These are phyloP conservation scores for Hanseniaspora taiwanica DNA, from an alignment of 805 yeast species.

Conservation along the genomic window DNA sequence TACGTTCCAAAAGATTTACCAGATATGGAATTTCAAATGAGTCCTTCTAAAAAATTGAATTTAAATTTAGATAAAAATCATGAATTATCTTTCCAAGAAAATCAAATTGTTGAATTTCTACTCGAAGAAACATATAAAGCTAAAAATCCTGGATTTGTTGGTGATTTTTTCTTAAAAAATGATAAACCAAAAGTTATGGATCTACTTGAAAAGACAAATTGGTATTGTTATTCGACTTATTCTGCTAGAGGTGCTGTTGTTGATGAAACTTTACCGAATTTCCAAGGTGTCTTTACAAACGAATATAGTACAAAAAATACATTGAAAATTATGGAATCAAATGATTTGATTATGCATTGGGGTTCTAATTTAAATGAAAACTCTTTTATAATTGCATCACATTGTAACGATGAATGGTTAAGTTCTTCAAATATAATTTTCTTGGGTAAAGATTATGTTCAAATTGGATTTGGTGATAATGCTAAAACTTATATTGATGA, in stretches of 20 bases:
- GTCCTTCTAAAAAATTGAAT: constrained; percentile 20
- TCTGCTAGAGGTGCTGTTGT: constrained; percentile 56
- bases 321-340: constrained; percentile 32
- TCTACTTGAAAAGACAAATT: constrained; percentile 31
- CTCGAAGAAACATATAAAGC: constrained; percentile 39
- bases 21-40: constrained; percentile 28
- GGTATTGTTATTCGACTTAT: constrained; percentile 46
- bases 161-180: constrained; percentile 59
- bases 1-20: constrained; percentile 65
- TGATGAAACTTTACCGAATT: constrained; percentile 52
- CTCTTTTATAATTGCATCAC: constrained; percentile 3
- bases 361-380: constrained; percentile 60
- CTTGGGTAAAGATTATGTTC: constrained; percentile 6
- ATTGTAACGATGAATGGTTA: constrained; percentile 2
- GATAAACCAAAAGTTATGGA: constrained; percentile 31
- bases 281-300: constrained; percentile 66
- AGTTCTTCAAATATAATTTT: constrained; percentile 1
- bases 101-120: constrained; percentile 30
- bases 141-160: constrained; percentile 49
- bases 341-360: constrained; percentile 58
- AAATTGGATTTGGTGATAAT: constrained; percentile 2
- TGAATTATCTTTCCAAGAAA: constrained; percentile 12
- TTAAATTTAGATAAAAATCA: constrained; percentile 16
- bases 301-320: constrained; percentile 24
- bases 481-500: constrained; percentile 20